phyloP scores from a whole-genome alignment of 1,284 basidiomycete species.

The Pyrrhoderma lamaoense region DNA sequence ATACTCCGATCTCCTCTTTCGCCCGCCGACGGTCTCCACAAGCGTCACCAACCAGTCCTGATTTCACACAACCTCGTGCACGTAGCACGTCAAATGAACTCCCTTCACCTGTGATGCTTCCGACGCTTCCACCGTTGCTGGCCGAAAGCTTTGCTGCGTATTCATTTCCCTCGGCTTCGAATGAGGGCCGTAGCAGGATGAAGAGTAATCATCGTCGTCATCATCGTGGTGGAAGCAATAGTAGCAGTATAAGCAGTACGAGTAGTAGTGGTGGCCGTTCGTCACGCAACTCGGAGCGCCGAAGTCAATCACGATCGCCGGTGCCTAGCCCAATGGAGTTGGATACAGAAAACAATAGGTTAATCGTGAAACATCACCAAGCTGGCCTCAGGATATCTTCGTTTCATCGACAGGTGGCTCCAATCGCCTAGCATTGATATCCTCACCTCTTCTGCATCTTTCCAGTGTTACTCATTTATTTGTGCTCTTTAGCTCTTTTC shows the following conservation, averaged over 20 bases:
- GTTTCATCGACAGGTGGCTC: constrained; percentile 17
- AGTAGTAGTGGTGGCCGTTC: background rate
- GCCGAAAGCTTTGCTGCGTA: constrained; percentile 18
- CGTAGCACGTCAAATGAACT: constrained; percentile 27
- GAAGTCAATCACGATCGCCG: constrained; percentile 12
- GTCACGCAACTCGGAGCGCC: background rate
- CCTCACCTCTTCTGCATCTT: constrained; percentile 15
- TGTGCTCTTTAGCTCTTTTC: background rate
- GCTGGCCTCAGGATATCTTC: constrained; percentile 17
- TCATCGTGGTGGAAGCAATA: too few species aligned
- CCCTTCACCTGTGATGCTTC: constrained; percentile 50
- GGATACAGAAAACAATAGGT: constrained; percentile 5
- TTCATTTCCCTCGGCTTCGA: constrained; percentile 9
- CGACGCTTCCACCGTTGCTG: constrained; percentile 41
- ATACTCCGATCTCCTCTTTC: constrained; percentile 68
- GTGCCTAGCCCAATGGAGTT: constrained; percentile 10
- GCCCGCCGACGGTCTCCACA: constrained; percentile 70
- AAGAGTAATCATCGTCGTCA: too few species aligned
- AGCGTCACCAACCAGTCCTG: constrained; percentile 59
- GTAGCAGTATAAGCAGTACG: background rate
- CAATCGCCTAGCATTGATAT: constrained; percentile 9
- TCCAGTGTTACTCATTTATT: constrained; percentile 16
- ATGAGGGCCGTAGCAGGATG: background rate
- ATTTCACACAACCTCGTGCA: constrained; percentile 39
- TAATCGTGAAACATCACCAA: constrained; percentile 16